Base-by-base conservation (phyloP, 441 rosid genomes). In the Aquilaria agallochum region DNA sequence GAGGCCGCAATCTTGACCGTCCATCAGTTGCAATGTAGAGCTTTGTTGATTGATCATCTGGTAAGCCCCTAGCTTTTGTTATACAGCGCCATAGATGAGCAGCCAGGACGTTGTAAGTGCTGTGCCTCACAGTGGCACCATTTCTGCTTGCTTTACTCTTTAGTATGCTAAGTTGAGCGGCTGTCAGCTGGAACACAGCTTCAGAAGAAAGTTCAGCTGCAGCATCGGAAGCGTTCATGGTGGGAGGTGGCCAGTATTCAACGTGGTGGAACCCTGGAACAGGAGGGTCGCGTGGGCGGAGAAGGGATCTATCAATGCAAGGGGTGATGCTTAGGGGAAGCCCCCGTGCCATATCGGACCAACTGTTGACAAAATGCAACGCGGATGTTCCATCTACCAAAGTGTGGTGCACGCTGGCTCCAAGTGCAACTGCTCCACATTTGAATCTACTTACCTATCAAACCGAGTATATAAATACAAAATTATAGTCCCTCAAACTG, bases 391-490 rank as follows among this genome's bases (percentile, higher is more conserved):
- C 76, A 31, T 79, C 83, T 1, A 45, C 58, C 3, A 70, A 30
- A 9, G 27, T 50, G 47, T 73, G 78, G 36, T 70, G 72, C 5
- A 49, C 8, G 9, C 62, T 65, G 11, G 67, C 5, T 13, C 72
- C 80, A 2, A 76, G 59, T 6, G 45, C 32, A 11, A 65, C 62
- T 31, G 66, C 71, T 11, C 74, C 74, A 27, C 80, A 72, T 48
- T 69, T 72, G 45, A 78, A 75, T 31, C 31, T 45, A 2, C 80
- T 78, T 2, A 70, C 60, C 76, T 74, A 11, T 14, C 5, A 32
- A 56, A 64, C 48, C 27, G 44, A 12, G 59, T 36, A 30, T 12
- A 9, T 36, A 12, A 9, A 33, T 2, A 54, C 31, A 73, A 53
- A 2, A 56, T 49, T 11, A 27, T 53, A 45, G 50, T 33, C 2